phyloP scores from a whole-genome alignment of 75 land plant species.

The Pinus tabuliformis region DNA sequence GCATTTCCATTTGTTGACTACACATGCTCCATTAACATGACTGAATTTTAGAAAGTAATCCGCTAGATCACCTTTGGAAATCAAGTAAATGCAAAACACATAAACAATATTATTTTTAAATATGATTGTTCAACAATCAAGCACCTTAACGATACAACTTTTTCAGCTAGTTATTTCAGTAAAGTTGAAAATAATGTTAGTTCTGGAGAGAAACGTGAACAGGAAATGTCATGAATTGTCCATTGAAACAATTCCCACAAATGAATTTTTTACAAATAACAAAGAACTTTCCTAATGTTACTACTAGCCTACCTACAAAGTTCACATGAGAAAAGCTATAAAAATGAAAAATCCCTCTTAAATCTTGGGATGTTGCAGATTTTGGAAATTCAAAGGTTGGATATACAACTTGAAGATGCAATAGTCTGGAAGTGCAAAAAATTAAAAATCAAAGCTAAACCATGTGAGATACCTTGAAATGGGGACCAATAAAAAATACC shows the following conservation, averaged over 20 bases:
- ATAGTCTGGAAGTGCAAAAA: not conserved
- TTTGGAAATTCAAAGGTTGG: not conserved
- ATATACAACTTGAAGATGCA: not conserved
- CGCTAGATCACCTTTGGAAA: too few relatives aligned
- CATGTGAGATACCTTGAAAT: not conserved
- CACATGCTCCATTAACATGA: too few relatives aligned
- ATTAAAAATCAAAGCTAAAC: not conserved
- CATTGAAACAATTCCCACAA: not conserved
- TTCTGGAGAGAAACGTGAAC: not conserved
- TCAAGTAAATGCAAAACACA: too few relatives aligned
- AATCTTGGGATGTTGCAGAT: not conserved
- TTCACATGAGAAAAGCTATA: not conserved
- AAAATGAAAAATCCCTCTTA: constrained; percentile 1
- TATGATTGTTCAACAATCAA: not conserved
- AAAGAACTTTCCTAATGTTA: not conserved
- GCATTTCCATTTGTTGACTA: too few relatives aligned
- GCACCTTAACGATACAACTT: not conserved
- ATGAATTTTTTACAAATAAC: not conserved
- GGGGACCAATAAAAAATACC: not conserved
- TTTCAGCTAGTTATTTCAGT: not conserved
- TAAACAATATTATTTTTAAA: too few relatives aligned
- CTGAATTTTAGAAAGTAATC: too few relatives aligned
- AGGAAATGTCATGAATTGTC: not conserved
- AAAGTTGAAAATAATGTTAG: not conserved
- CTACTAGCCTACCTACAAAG: not conserved